Percentiles rank a stretch among this genome's conserved stretches.
These are phyloP conservation scores for Ophiostoma montium DNA, from an alignment of 2,329 filamentous ascomycete genomes.

Conservation along the genomic window DNA sequence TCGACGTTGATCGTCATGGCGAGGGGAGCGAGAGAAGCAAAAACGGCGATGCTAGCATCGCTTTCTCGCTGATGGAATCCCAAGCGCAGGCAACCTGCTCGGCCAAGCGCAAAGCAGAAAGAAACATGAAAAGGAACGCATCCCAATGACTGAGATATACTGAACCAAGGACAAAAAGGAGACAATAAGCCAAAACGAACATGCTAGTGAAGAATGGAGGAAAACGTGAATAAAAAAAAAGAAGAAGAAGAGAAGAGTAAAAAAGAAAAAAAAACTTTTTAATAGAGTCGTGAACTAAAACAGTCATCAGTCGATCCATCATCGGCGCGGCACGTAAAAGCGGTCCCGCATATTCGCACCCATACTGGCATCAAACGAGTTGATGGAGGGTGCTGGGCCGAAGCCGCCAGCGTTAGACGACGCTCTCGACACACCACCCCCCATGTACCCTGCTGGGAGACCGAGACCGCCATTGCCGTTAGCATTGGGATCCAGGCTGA, in stretches of 20 bases:
- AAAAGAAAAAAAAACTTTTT: background rate
- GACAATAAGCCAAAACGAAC: background rate
- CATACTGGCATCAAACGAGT: constrained; percentile 17
- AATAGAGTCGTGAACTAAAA: background rate
- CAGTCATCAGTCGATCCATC: background rate
- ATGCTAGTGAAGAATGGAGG: too few relatives aligned
- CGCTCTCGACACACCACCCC: constrained; percentile 16
- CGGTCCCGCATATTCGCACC: constrained; percentile 9
- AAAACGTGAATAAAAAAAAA: background rate
- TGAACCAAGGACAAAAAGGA: too few relatives aligned
- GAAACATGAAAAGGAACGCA: background rate
- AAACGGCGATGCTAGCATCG: background rate
- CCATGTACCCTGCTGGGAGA: constrained; percentile 16
- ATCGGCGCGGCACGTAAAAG: constrained; percentile 13
- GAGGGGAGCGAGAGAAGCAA: background rate
- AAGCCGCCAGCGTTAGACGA: constrained; percentile 13
- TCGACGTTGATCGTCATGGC: background rate
- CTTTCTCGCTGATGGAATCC: background rate
- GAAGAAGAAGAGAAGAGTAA: background rate
- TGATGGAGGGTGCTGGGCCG: constrained; percentile 10
- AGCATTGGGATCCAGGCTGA: constrained; percentile 18
- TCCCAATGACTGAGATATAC: background rate
- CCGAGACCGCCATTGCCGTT: constrained; percentile 14
- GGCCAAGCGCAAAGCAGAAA: background rate
- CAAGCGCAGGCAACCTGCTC: background rate